These are phyloP conservation scores for Pyricularia grisea DNA, from an alignment of 2,329 filamentous ascomycete genomes.

Conservation along the genomic window DNA sequence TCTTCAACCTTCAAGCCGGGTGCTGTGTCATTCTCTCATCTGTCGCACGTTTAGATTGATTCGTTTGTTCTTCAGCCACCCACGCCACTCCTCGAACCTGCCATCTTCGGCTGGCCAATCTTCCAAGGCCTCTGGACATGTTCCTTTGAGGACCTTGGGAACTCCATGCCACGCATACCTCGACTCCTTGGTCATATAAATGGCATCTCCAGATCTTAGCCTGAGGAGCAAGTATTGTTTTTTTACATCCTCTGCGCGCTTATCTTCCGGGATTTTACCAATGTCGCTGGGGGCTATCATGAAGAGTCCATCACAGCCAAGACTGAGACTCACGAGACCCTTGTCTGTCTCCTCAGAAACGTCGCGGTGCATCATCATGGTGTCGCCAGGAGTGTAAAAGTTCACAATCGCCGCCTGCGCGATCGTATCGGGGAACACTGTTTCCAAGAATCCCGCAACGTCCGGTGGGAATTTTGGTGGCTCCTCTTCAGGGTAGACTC, in stretches of 20 bases:
- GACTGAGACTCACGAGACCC: slow-evolving; percentile 74
- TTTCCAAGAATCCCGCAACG: slow-evolving; percentile 56
- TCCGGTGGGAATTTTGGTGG: slow-evolving; percentile 69
- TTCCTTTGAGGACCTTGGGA: slow-evolving; percentile 70
- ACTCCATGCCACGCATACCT: slow-evolving; percentile 94
- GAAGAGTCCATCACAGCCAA: slow-evolving; percentile 87
- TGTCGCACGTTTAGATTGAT: slow-evolving; percentile 91
- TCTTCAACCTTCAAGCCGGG: not conserved
- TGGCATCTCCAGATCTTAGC: slow-evolving; percentile 74
- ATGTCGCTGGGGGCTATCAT: slow-evolving; percentile 60
- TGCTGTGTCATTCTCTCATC: slow-evolving; percentile 49
- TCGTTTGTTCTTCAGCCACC: slow-evolving; percentile 82
- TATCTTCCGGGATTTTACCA: slow-evolving; percentile 18
- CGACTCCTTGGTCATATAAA: slow-evolving; percentile 77
- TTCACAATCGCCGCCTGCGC: slow-evolving; percentile 92
- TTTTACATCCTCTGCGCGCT: slow-evolving; percentile 13
- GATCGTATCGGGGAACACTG: slow-evolving; percentile 65
- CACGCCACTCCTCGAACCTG: slow-evolving; percentile 59
- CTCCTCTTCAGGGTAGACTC: slow-evolving; percentile 61
- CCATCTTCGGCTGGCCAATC: slow-evolving; percentile 61
- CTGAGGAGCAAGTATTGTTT: slow-evolving; percentile 52
- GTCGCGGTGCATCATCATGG: slow-evolving; percentile 85
- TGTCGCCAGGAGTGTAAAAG: slow-evolving; percentile 83
- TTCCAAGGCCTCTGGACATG: slow-evolving; percentile 65
- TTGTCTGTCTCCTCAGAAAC: slow-evolving; percentile 77